Percentiles rank a stretch among this genome's conserved stretches.
Conservation (phyloP, 306 rosid genomes). For the Lathyrus aphaca region DNA sequence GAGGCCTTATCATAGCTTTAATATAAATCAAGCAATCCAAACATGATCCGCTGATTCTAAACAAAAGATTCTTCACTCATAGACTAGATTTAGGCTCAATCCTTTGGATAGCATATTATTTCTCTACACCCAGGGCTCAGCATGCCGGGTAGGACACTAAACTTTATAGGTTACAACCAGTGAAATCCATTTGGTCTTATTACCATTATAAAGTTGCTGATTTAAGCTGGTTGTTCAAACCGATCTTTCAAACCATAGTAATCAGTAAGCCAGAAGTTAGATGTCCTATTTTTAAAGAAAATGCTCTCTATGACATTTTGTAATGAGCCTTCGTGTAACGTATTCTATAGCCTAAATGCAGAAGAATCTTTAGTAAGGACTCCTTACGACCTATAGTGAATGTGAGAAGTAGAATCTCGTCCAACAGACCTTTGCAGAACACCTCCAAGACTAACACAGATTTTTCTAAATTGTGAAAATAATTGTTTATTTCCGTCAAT, state of each 20-base stretch:
- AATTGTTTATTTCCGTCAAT: neutral
- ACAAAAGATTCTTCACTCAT: neutral
- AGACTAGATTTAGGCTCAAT: neutral
- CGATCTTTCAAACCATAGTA: no score
- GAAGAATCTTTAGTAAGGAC: neutral
- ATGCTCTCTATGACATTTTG: neutral
- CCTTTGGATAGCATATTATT: neutral
- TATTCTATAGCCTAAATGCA: neutral
- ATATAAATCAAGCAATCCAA: slow-evolving; percentile 3
- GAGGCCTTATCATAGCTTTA: neutral
- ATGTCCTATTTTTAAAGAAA: slow-evolving; percentile 7
- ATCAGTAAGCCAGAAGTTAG: slow-evolving; percentile 5
- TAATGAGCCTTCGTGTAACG: neutral
- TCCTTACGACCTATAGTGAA: neutral
- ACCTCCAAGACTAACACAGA: neutral
- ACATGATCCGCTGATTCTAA: neutral
- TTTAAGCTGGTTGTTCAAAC: no score
- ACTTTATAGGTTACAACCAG: no score
- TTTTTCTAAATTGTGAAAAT: neutral
- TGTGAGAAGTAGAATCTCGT: neutral
- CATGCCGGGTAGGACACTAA: neutral
- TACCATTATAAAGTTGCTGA: no score
- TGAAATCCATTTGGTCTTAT: no score
- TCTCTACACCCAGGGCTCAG: slow-evolving; percentile 16
- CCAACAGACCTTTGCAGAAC: neutral